Evolutionary conservation across 176 grass and related monocot species (phyloP), one percentile per base, ranked within the genome.

Genomic region (Aegilops umbellulata): DNA sequence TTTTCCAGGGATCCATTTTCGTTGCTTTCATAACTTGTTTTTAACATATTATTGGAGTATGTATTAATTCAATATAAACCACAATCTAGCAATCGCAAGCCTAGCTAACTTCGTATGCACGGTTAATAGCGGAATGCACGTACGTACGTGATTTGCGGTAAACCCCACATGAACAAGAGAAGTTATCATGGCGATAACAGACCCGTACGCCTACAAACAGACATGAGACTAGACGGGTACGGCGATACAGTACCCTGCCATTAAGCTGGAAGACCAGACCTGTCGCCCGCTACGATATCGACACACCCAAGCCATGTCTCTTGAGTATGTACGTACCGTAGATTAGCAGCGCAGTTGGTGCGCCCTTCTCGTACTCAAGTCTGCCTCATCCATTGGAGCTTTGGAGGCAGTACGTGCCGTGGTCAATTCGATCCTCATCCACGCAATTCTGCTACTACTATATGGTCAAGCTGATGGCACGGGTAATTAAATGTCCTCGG

Each of bases 261-360:
- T 90, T 90, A 86, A 86, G 38, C 63, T 55, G n/a, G 19, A 86
- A 64, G 79, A 85, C 51, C 79, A 30, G 88, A 6, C 71, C 79
- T 23, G 64, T 71, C 79, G 17, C 71, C 62, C 13, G 36, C 62
- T 60, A 61, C 31, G 36, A 39, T 10, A 24, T 63, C 32, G 83
- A 31, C 72, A 74, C 39, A 6, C 23, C 72, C 64, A 22, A 5
- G 77, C 79, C 73, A 55, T 32, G 31, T 86, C 83, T 86, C 72
- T 72, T 79, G 3, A 31, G 83, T 32, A n/a, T 10, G 60, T 65
- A 65, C 77, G 77, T 80, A 24, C 57, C 36, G 11, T 42, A 42
- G 69, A 73, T 12, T 46, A 11, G 24, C 6, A 47, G 75, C 75
- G 5, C 19, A 14, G 81, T 71, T 38, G 65, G 87, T 79, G 39